A percentile compares a stretch with the other conserved stretches of the same genome.
phyloP scores from a whole-genome alignment of 768 basidiomycete genomes.

The Leucosporidium scottii region DNA sequence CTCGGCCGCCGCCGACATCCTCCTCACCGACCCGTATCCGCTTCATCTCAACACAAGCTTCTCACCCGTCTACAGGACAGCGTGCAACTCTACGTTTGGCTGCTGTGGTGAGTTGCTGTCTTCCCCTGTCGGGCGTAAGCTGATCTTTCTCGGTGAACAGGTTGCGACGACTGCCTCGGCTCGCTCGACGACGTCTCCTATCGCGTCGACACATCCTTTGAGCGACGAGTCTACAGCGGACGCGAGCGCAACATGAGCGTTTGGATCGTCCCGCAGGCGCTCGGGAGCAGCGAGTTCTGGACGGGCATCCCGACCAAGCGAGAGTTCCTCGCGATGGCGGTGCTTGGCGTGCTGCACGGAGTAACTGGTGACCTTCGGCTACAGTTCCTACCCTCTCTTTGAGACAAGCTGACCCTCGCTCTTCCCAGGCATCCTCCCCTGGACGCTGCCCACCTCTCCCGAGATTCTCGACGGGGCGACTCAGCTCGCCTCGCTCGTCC shows the following conservation, averaged over 20 bases:
- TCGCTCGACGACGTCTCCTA: constrained; percentile 61
- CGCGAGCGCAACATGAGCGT: constrained; percentile 43
- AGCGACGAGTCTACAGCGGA: background rate
- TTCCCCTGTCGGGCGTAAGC: background rate
- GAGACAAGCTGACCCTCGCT: background rate
- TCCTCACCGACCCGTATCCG: constrained; percentile 35
- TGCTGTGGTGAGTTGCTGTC: background rate
- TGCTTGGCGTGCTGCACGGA: constrained; percentile 65
- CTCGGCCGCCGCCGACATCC: constrained; percentile 55
- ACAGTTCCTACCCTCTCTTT: too few species aligned
- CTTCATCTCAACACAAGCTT: constrained; percentile 37
- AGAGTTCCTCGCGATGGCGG: constrained; percentile 61
- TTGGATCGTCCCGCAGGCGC: constrained; percentile 76
- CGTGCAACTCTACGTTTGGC: constrained; percentile 15
- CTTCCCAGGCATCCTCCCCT: background rate
- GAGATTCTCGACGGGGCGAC: background rate
- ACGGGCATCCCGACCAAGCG: constrained; percentile 57
- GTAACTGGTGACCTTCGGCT: constrained; percentile 36
- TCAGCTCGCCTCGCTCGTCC: background rate
- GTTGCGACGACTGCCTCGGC: constrained; percentile 64
- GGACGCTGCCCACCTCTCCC: background rate
- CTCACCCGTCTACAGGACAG: constrained; percentile 35
- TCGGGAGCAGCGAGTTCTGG: constrained; percentile 53
- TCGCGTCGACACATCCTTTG: constrained; percentile 59
- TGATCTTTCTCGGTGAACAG: constrained; percentile 55